Percentiles rank a stretch among this genome's conserved stretches.
These are phyloP conservation scores for Mycena sanguinolenta DNA, from an alignment of 768 basidiomycete genomes.

Conservation along the genomic window DNA sequence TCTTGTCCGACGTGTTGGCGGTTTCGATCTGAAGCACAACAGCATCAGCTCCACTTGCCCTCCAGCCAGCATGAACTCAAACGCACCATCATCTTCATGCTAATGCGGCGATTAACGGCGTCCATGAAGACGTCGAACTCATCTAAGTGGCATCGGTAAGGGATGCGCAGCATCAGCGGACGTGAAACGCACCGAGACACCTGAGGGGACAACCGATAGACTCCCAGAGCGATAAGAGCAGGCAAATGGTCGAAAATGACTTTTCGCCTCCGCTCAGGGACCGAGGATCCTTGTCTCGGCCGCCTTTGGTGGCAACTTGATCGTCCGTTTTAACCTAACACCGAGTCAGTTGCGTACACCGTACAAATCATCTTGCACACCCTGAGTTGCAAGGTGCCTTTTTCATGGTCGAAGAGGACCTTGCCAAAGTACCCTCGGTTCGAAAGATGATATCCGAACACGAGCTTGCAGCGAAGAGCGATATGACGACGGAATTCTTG, in stretches of 20 bases:
- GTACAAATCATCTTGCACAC: conserved; percentile 43
- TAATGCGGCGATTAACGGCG: conserved; percentile 89
- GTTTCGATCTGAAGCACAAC: conserved; percentile 77
- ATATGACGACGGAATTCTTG: conserved; percentile 90
- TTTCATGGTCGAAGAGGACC: conserved; percentile 85
- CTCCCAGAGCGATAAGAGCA: conserved; percentile 96
- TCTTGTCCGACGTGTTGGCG: conserved; percentile 87
- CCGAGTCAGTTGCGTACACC: not conserved
- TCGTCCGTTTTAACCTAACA: conserved; percentile 87
- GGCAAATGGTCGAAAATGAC: conserved; percentile 95
- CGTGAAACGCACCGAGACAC: conserved; percentile 76
- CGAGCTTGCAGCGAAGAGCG: conserved; percentile 86
- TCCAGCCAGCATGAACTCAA: conserved; percentile 22
- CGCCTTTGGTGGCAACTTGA: conserved; percentile 70
- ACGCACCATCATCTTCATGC: conserved; percentile 94
- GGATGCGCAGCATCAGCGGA: not conserved
- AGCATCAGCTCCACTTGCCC: not conserved
- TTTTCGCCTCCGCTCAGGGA: conserved; percentile 95
- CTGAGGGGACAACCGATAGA: conserved; percentile 94
- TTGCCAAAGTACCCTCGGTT: conserved; percentile 93
- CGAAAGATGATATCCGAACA: conserved; percentile 86
- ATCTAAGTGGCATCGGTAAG: conserved; percentile 58
- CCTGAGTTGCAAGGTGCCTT: conserved; percentile 74
- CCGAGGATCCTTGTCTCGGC: conserved; percentile 84
- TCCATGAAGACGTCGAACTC: conserved; percentile 99